Percentiles rank a stretch among this genome's conserved stretches.
Evolutionary conservation across 2,329 filamentous ascomycete species (phyloP).

Genomic region (Fusarium anthophilum): DNA sequence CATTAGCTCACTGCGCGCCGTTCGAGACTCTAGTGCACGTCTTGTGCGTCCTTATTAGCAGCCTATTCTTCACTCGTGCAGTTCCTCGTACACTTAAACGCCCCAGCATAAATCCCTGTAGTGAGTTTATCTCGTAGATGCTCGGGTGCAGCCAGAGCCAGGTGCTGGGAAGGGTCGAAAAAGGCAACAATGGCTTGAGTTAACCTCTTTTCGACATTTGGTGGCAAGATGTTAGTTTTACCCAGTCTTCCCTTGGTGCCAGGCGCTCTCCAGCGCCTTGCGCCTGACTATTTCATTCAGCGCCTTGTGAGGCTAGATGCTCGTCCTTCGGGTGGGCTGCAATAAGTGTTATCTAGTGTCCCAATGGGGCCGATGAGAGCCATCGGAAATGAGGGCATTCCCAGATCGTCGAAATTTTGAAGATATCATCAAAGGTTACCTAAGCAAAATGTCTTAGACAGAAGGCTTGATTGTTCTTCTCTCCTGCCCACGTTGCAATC

Average conservation of each 20-base stretch:
- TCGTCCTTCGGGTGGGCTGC: background rate
- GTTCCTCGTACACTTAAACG: constrained; percentile 28
- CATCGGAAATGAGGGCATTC: constrained; percentile 8
- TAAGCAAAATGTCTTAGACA: background rate
- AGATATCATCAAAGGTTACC: background rate
- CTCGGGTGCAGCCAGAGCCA: no score
- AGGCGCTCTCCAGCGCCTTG: background rate
- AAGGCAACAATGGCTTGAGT: background rate
- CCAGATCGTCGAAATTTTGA: background rate
- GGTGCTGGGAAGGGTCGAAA: background rate
- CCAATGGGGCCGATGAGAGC: background rate
- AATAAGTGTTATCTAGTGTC: background rate
- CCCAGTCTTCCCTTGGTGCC: background rate
- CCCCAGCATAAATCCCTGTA: constrained; percentile 1
- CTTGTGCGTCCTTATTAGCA: background rate
- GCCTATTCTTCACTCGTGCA: constrained; percentile 1
- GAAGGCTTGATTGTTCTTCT: background rate
- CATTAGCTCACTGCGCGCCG: constrained; percentile 2
- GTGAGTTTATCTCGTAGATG: background rate
- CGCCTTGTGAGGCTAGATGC: background rate
- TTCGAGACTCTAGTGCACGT: constrained; percentile 16
- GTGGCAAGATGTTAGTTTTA: background rate
- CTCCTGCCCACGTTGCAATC: background rate
- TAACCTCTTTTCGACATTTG: background rate
- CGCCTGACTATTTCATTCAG: background rate